Evolutionary conservation across 805 yeast genomes (phyloP).

Genomic region (Schizosaccharomyces octosporus): DNA sequence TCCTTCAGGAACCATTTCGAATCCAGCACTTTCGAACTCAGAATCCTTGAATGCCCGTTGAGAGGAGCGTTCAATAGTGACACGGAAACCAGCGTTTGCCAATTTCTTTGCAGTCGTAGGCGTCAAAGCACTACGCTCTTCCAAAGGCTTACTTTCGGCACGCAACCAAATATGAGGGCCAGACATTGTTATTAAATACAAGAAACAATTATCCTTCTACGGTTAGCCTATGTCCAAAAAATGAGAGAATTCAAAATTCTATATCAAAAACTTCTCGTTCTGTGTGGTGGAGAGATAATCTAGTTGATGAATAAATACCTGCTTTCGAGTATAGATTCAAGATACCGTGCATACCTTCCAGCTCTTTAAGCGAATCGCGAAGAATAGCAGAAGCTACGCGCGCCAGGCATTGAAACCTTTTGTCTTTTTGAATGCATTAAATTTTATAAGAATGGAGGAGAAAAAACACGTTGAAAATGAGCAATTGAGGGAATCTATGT

Average conservation of each 20-base stretch:
- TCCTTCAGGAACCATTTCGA: constrained; percentile 70
- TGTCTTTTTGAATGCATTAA: neutral
- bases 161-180: constrained; percentile 22
- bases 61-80: constrained; percentile 66
- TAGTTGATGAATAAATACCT: too few species aligned
- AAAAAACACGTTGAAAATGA: neutral
- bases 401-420: neutral
- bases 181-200: neutral
- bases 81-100: constrained; percentile 56
- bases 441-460: neutral
- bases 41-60: constrained; percentile 59
- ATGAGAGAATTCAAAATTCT: too few species aligned
- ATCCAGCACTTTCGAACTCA: constrained; percentile 65
- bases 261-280: too few species aligned
- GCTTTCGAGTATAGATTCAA: too few species aligned
- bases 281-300: too few species aligned
- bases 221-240: too few species aligned
- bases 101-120: constrained; percentile 72
- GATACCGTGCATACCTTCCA: too few species aligned
- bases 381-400: neutral
- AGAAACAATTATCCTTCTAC: too few species aligned
- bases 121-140: constrained; percentile 90
- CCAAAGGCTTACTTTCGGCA: constrained; percentile 92
- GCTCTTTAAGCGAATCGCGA: neutral
- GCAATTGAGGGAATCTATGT: neutral